Percentiles rank a stretch among this genome's conserved stretches.
These are phyloP conservation scores for Barbatosphaeria neglecta DNA, from an alignment of 495 filamentous ascomycete species.

Conservation along the genomic window DNA sequence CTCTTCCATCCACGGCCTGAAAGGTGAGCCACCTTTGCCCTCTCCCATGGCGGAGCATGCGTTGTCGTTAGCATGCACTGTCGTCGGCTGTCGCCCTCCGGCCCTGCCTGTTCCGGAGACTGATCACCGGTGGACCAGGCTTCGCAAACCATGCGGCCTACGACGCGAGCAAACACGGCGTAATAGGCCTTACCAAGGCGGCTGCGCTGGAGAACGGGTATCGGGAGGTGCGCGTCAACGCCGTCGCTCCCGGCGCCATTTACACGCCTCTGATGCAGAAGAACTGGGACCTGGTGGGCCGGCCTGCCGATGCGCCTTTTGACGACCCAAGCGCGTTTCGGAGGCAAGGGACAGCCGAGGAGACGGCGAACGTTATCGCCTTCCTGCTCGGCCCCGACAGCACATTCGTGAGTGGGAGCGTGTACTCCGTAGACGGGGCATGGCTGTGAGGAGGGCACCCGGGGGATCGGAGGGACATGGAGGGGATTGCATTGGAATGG, in stretches of 20 bases:
- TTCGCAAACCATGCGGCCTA: slow-evolving; percentile 39
- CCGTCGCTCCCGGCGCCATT: slow-evolving; percentile 44
- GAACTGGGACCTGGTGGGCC: slow-evolving; percentile 20
- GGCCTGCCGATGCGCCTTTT: slow-evolving; percentile 13
- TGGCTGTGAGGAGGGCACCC: background rate
- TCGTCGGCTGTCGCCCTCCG: too few relatives aligned
- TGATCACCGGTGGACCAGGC: slow-evolving; percentile 8
- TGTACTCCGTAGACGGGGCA: slow-evolving; percentile 22
- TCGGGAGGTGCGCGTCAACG: slow-evolving; percentile 46
- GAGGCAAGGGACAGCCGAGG: slow-evolving; percentile 23
- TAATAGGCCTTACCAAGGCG: slow-evolving; percentile 46
- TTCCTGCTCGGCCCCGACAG: slow-evolving; percentile 46
- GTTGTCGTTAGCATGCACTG: too few relatives aligned
- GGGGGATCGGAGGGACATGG: background rate
- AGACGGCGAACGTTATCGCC: slow-evolving; percentile 32
- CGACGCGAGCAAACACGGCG: slow-evolving; percentile 42
- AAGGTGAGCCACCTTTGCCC: slow-evolving; percentile 21
- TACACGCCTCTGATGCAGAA: slow-evolving; percentile 41
- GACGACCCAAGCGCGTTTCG: slow-evolving; percentile 26
- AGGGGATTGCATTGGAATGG: too few relatives aligned
- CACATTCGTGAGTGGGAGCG: slow-evolving; percentile 39
- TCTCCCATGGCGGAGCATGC: too few relatives aligned
- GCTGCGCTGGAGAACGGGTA: slow-evolving; percentile 47
- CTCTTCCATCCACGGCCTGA: slow-evolving; percentile 40
- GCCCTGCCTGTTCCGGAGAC: background rate